Base-by-base conservation (phyloP, 345 rosid species). In the Salix udensis region DNA sequence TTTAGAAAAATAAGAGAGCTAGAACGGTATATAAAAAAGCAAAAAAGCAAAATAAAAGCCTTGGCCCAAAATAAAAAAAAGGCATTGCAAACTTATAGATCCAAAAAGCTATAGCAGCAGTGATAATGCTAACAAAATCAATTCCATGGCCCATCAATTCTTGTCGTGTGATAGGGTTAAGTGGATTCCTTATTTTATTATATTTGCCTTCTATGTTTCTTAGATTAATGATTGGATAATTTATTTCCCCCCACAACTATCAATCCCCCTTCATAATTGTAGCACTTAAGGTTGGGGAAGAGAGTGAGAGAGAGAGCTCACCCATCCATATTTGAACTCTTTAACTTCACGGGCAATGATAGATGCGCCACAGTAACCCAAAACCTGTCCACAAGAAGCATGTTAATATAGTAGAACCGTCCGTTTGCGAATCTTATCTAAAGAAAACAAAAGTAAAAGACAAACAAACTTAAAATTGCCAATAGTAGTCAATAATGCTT, bases 291-390 rank as follows among this genome's bases (percentile, higher is more conserved):
- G 10, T 21, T 34, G n/a, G 24, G 71, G 12, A n/a, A 76, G 72
- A 39, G 58, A 19, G 37, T 37, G 19, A 64, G 30, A 67, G 23
- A 74, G 44, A 40, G 26, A 68, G 72, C 85, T 74, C 72, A 83
- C 85, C 83, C 85, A 76, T 83, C 82, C 36, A 75, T 73, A 55
- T 26, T 60, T 52, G 80, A 48, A 70, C 72, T 31, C 7, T 36
- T 65, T 70, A 83, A 74, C 78, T 76, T 83, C 70, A 70, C 62
- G 1, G 85, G 85, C 48, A 34, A 24, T 18, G 70, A 58, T 18
- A 75, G 16, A 40, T 80, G 68, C 40, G 68, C 72, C 31, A 50
- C 55, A 16, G 84, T 67, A 72, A 71, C 65, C 86, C 84, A 84
- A 65, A 83, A 83, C 70, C 86, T 84, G 77, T 31, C 68, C 52